These are phyloP conservation scores for Hippophae rhamnoides DNA, from an alignment of 306 rosid species.

Conservation along the genomic window DNA sequence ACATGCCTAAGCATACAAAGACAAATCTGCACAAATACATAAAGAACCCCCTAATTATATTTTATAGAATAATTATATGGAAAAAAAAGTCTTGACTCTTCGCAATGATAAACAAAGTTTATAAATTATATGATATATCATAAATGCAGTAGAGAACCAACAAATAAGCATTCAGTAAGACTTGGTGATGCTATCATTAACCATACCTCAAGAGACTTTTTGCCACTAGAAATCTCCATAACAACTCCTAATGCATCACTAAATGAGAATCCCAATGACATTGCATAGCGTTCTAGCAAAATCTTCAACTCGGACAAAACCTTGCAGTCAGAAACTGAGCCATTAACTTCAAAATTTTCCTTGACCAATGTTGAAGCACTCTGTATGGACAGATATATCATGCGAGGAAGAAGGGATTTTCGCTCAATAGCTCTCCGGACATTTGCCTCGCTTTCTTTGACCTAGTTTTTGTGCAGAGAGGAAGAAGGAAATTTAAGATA, in stretches of 20 bases:
- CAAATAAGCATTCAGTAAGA: slow-evolving; percentile 1
- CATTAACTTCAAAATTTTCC: slow-evolving; percentile 63
- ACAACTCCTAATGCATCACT: slow-evolving; percentile 55
- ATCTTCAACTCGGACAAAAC: slow-evolving; percentile 55
- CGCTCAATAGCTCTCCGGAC: slow-evolving; percentile 60
- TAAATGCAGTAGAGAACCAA: neutral
- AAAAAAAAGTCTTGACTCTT: too few relatives aligned
- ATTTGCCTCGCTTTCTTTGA: slow-evolving; percentile 47
- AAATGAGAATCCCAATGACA: slow-evolving; percentile 58
- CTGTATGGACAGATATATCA: slow-evolving; percentile 78
- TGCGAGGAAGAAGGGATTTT: slow-evolving; percentile 86
- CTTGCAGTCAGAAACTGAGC: slow-evolving; percentile 42
- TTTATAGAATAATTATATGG: too few relatives aligned
- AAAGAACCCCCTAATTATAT: neutral
- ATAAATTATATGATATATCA: too few relatives aligned
- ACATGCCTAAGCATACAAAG: too few relatives aligned
- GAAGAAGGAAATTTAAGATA: slow-evolving; percentile 11
- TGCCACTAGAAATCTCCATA: slow-evolving; percentile 37
- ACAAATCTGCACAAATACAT: too few relatives aligned
- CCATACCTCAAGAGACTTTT: slow-evolving; percentile 50
- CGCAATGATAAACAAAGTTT: too few relatives aligned
- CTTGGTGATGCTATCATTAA: neutral
- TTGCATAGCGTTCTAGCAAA: slow-evolving; percentile 69
- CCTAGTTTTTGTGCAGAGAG: slow-evolving; percentile 39
- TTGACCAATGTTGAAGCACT: slow-evolving; percentile 59